Percentiles rank a stretch among this genome's conserved stretches.
These are phyloP conservation scores for Bipolaris cookei DNA, from an alignment of 2,329 filamentous ascomycete genomes.

Conservation along the genomic window DNA sequence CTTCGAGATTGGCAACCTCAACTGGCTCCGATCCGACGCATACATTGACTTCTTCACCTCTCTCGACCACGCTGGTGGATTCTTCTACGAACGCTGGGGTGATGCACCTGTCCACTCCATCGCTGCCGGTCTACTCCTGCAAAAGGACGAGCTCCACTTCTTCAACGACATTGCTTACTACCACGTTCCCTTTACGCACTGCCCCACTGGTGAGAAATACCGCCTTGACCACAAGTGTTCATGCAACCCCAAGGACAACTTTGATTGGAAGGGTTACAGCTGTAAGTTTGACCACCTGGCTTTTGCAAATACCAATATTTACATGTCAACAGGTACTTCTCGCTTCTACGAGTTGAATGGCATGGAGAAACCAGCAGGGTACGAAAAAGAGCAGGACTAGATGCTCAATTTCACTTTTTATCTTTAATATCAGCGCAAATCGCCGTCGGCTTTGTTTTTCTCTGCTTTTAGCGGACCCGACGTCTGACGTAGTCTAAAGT, in stretches of 20 bases:
- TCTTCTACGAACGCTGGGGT: conserved; percentile 99
- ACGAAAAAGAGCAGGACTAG: conserved; percentile 68
- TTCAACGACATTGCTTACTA: conserved; percentile 99
- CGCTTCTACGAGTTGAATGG: conserved; percentile 85
- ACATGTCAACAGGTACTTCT: conserved; percentile 73
- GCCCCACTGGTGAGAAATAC: conserved; percentile 86
- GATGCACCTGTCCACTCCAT: conserved; percentile 99
- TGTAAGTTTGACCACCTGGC: conserved; percentile 65
- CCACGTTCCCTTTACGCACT: conserved; percentile 97
- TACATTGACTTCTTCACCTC: conserved; percentile 91
- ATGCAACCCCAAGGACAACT: conserved; percentile 95
- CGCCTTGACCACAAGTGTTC: conserved; percentile 87
- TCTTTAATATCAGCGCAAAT: conserved; percentile 1
- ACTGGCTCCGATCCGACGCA: conserved; percentile 88
- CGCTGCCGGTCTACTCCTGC: conserved; percentile 81
- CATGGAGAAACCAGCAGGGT: conserved; percentile 82
- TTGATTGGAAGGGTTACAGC: conserved; percentile 99
- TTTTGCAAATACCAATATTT: conserved; percentile 2
- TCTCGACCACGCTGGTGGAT: conserved; percentile 89
- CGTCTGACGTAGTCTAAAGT: conserved; percentile 40
- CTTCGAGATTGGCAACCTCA: conserved; percentile 92
- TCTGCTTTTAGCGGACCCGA: conserved; percentile 15
- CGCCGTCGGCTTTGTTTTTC: conserved; percentile 6
- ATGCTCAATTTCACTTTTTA: conserved; percentile 23
- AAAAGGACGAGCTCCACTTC: conserved; percentile 95